A percentile compares a stretch with the other conserved stretches of the same genome.
Evolutionary conservation across 805 yeast species (phyloP).

Genomic region (Candida stauntonica): DNA sequence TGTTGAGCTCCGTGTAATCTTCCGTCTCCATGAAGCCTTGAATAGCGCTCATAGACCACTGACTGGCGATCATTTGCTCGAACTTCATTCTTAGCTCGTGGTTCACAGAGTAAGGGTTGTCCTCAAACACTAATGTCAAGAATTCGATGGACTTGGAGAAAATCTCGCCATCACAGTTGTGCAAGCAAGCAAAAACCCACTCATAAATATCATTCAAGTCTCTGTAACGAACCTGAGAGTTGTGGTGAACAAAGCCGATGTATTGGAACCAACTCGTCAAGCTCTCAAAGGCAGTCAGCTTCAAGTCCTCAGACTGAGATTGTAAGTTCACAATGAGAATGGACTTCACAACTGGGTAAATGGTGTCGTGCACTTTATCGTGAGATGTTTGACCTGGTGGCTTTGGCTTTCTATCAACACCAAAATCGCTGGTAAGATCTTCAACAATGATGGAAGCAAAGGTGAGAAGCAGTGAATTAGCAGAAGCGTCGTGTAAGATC

Average conservation of each 20-base stretch:
- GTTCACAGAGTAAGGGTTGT: conserved; percentile 24
- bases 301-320: conserved; percentile 8
- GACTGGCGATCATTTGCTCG: conserved; percentile 34
- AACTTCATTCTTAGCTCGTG: conserved; percentile 17
- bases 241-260: conserved; percentile 32
- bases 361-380: conserved; percentile 30
- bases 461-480: conserved; percentile 21
- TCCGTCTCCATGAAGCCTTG: conserved; percentile 29
- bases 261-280: conserved; percentile 35
- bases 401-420: conserved; percentile 3
- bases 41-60: conserved; percentile 43
- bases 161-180: conserved; percentile 12
- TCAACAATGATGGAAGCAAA: conserved; percentile 48
- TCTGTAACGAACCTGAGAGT: conserved; percentile 20
- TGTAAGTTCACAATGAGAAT: conserved; percentile 15
- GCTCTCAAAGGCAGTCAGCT: conserved; percentile 28
- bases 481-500: conserved; percentile 3
- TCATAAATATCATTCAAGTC: conserved; percentile 22
- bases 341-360: conserved; percentile 32
- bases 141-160: conserved; percentile 14
- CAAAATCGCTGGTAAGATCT: conserved; percentile 37
- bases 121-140: conserved; percentile 26
- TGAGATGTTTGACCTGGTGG: conserved; percentile 33
- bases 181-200: conserved; percentile 13
- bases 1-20: conserved; percentile 35